Evolutionary conservation across 1,284 basidiomycete species (phyloP).

Genomic region (Leucoagaricus sp.): DNA sequence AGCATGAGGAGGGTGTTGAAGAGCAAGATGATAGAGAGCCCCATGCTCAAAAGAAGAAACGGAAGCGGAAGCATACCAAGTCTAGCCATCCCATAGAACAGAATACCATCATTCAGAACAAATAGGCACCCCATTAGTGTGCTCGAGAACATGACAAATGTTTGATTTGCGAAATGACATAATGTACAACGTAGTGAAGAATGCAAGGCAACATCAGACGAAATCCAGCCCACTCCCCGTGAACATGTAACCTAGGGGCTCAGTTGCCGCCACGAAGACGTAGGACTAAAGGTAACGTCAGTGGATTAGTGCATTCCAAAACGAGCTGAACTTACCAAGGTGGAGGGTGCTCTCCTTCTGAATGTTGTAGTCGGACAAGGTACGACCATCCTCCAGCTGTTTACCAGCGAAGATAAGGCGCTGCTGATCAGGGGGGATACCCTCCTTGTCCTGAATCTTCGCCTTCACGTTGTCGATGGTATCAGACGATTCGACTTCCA

Average conservation of each 20-base stretch:
- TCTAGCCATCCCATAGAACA: too few species aligned
- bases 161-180: not conserved
- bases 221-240: too few species aligned
- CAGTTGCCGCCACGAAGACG: constrained; percentile 71
- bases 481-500: too few species aligned
- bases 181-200: not conserved
- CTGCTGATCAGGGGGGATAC: too few species aligned
- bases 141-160: not conserved
- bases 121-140: too few species aligned
- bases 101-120: too few species aligned
- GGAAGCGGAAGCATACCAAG: constrained; percentile 27
- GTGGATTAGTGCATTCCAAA: not conserved
- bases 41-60: constrained; percentile 30
- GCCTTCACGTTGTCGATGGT: too few species aligned
- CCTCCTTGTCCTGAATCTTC: too few species aligned
- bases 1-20: not conserved
- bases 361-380: constrained; percentile 79
- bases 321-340: constrained; percentile 32
- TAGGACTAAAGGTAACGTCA: constrained; percentile 50
- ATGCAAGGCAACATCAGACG: constrained; percentile 15
- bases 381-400: constrained; percentile 84
- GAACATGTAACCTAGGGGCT: not conserved
- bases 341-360: constrained; percentile 77
- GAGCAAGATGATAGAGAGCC: constrained; percentile 8
- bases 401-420: constrained; percentile 88